phyloP scores from a whole-genome alignment of 139 green algal genomes.

The Chlamydomonas incerta region DNA sequence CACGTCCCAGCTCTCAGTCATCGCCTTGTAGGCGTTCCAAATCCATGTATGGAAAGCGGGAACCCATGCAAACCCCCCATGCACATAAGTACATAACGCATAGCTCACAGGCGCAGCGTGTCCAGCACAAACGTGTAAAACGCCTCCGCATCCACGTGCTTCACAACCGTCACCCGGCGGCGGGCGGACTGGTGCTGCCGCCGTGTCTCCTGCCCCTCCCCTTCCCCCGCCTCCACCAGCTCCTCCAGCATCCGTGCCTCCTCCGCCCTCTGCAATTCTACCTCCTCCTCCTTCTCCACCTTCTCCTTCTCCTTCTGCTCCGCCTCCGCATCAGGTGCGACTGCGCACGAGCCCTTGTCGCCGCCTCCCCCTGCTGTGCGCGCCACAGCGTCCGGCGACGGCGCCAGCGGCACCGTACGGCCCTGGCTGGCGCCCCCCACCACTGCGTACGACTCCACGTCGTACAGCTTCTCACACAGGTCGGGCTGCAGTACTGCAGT shows the following conservation, averaged over 20 bases:
- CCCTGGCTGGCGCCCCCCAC: conserved; percentile 31
- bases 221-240: not conserved
- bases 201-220: too few relatives aligned
- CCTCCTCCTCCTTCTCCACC: too few relatives aligned
- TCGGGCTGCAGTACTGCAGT: not conserved
- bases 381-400: not conserved
- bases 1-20: too few relatives aligned
- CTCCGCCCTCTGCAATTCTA: not conserved
- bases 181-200: too few relatives aligned
- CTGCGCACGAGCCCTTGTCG: not conserved
- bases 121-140: conserved; percentile 39
- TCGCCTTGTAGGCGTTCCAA: too few relatives aligned
- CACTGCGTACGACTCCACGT: conserved; percentile 6
- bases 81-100: too few relatives aligned
- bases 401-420: not conserved
- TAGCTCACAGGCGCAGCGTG: not conserved
- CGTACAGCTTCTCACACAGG: not conserved
- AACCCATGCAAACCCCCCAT: too few relatives aligned
- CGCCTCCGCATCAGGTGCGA: too few relatives aligned
- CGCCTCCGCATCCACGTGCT: conserved; percentile 32
- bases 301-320: not conserved
- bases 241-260: not conserved
- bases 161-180: conserved; percentile 11
- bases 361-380: not conserved
- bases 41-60: too few relatives aligned